phyloP scores from a whole-genome alignment of 805 yeast species.

The Lachancea kluyveri region DNA sequence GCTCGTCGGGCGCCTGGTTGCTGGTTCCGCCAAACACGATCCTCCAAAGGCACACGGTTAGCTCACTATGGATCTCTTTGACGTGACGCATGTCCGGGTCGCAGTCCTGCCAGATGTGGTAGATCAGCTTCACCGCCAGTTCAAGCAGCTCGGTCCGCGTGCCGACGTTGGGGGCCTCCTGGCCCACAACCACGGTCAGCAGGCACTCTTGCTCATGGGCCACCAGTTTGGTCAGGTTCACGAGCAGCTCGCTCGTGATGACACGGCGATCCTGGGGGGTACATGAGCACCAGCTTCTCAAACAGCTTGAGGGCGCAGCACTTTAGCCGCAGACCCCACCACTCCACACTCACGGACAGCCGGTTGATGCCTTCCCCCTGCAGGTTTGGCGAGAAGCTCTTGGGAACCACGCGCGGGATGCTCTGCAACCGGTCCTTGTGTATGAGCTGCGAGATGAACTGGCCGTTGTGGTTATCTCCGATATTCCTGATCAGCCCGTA shows the following conservation, averaged over 20 bases:
- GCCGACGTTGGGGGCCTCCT: slow-evolving; percentile 5
- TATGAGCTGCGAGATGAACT: slow-evolving; percentile 18
- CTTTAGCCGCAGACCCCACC: slow-evolving; percentile 30
- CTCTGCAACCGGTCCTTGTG: slow-evolving; percentile 16
- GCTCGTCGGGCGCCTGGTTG: slow-evolving; percentile 22
- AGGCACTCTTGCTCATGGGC: slow-evolving; percentile 21
- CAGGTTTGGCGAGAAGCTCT: slow-evolving; percentile 15
- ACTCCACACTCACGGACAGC: slow-evolving; percentile 14
- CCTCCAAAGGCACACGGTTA: slow-evolving; percentile 46
- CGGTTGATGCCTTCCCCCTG: slow-evolving; percentile 4
- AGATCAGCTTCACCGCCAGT: slow-evolving; percentile 6
- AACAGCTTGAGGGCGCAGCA: slow-evolving; percentile 42
- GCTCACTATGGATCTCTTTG: slow-evolving; percentile 35
- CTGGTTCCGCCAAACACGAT: slow-evolving; percentile 48
- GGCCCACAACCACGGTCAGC: slow-evolving; percentile 7
- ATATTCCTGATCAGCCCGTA: slow-evolving; percentile 25
- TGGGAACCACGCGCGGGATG: slow-evolving; percentile 23
- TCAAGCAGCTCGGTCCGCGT: slow-evolving; percentile 5
- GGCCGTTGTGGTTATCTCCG: slow-evolving; percentile 22
- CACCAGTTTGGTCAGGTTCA: slow-evolving; percentile 21
- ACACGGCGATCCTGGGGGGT: slow-evolving; percentile 13
- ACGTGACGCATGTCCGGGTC: slow-evolving; percentile 18
- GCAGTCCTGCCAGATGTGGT: slow-evolving; percentile 5
- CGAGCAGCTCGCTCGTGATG: slow-evolving; percentile 21
- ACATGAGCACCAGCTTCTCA: slow-evolving; percentile 34